Base-by-base conservation (phyloP, 2,329 filamentous ascomycete species). In the Aaosphaeria arxii region DNA sequence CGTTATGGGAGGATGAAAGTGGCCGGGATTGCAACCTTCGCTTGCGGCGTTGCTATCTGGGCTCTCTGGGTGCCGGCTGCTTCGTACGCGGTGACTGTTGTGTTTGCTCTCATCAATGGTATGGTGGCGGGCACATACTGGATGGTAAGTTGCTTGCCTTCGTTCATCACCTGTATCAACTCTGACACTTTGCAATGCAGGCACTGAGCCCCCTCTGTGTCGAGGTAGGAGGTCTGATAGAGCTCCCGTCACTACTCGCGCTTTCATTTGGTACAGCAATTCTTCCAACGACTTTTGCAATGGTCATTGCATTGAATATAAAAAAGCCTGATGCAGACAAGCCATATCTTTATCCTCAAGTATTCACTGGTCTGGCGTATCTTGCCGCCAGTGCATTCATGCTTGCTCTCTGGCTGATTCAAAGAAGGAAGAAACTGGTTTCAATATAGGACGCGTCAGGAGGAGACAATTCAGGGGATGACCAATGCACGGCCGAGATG, bases 81-180 rank as follows among this genome's bases (percentile, higher is more conserved):
- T 2, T 67, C 60, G 5, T 78, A 69, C 45, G 75, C 67, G 1
- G 53, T 76, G 6, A 58, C 73, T 1, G 54, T 76, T 1, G 66
- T 78, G 46, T 78, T 77, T 49, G 68, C 70, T 0, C 51, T 79
- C 6, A 31, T 75, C 0, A 62, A 63, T 45, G 77, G 77, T 2
- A 70, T 71, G 5, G 71, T 75, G 6, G 57, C 76, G 30, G 77
- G 78, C 0, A 69, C 74, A 0, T 78, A 77, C 52, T 80, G 77
- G 75, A 73, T 73, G 62, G 70, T 71, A 49, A 47, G 55, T 55
- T 55, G 40, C 29, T 1, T 40, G 24, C 7, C 11, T n/a, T 13
- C n/a, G 7, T 29, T 28, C 11, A 11, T 9, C 43, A 39, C 33
- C 44, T 38, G 11, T 38, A 41, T 24, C 29, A 11, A 17, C 11